Evolutionary conservation across 2,329 filamentous ascomycete genomes (phyloP).

Genomic region (Parascedosporium putredinis): DNA sequence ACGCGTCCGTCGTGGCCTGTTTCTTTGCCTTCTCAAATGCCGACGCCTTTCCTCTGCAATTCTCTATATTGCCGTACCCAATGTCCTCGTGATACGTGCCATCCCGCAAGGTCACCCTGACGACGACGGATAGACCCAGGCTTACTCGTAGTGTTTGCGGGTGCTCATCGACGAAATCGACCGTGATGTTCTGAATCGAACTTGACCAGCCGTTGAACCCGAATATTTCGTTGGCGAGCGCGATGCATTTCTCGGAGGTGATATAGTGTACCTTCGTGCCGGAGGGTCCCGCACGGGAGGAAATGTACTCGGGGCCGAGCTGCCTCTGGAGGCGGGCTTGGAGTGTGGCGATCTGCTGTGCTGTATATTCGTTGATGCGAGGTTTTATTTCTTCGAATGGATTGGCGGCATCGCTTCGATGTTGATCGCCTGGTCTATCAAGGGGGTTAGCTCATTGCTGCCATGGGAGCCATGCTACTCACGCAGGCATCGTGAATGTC

Average conservation of each 20-base stretch:
- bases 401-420: conserved; percentile 51
- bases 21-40: conserved; percentile 99
- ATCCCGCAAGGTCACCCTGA: conserved; percentile 81
- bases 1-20: conserved; percentile 85
- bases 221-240: conserved; percentile 88
- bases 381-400: conserved; percentile 68
- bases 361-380: conserved; percentile 70
- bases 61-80: conserved; percentile 93
- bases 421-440: conserved; percentile 63
- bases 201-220: conserved; percentile 98
- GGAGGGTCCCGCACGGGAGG: conserved; percentile 69
- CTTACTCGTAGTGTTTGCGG: conserved; percentile 67
- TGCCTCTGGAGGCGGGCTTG: conserved; percentile 83
- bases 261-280: conserved; percentile 88
- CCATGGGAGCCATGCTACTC: conserved; percentile 16
- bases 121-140: conserved; percentile 79
- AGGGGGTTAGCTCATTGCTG: no score
- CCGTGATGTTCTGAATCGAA: conserved; percentile 85
- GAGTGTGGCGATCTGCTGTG: conserved; percentile 80
- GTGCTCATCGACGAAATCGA: conserved; percentile 90
- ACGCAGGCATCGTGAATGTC: conserved; percentile 33
- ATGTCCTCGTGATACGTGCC: conserved; percentile 98
- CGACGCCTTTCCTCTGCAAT: conserved; percentile 86
- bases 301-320: conserved; percentile 92
- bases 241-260: conserved; percentile 92